Conservation (phyloP, 2,329 filamentous ascomycete genomes). For the Eutypa lata region DNA sequence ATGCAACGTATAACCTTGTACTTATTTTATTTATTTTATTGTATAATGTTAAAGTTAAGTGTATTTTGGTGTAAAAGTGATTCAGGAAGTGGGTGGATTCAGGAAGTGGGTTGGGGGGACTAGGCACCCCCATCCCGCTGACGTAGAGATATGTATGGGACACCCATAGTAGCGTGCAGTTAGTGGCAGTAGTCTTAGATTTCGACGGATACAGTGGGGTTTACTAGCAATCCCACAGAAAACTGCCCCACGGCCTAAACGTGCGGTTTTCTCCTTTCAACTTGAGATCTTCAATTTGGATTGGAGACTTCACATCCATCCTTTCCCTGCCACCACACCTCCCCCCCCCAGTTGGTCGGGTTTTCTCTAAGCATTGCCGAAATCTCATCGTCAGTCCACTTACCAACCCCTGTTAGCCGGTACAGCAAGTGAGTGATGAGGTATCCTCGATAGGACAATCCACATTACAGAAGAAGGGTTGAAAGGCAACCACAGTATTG, state of each 20-base stretch:
- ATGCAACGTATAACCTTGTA: too few species aligned
- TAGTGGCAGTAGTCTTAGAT: not conserved
- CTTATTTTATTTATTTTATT: too few species aligned
- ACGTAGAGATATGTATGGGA: not conserved
- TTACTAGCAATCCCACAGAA: not conserved
- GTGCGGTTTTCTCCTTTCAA: not conserved
- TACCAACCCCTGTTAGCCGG: not conserved
- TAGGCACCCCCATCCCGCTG: not conserved
- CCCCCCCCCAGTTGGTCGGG: not conserved
- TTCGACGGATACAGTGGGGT: not conserved
- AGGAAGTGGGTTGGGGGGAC: too few species aligned
- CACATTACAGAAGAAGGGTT: not conserved
- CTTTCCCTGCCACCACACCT: too few species aligned
- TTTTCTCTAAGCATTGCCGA: not conserved
- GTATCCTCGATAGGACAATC: not conserved
- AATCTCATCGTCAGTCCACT: not conserved
- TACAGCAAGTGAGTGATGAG: too few species aligned
- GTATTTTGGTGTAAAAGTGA: too few species aligned
- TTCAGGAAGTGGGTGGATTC: too few species aligned
- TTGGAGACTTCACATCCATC: not conserved
- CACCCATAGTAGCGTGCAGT: not conserved
- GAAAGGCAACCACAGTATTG: not conserved
- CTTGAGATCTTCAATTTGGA: not conserved
- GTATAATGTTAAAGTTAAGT: too few species aligned
- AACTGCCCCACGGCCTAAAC: not conserved